These are phyloP conservation scores for Vitis hybrid DNA, from an alignment of 177 flowering plant species.

Conservation along the genomic window DNA sequence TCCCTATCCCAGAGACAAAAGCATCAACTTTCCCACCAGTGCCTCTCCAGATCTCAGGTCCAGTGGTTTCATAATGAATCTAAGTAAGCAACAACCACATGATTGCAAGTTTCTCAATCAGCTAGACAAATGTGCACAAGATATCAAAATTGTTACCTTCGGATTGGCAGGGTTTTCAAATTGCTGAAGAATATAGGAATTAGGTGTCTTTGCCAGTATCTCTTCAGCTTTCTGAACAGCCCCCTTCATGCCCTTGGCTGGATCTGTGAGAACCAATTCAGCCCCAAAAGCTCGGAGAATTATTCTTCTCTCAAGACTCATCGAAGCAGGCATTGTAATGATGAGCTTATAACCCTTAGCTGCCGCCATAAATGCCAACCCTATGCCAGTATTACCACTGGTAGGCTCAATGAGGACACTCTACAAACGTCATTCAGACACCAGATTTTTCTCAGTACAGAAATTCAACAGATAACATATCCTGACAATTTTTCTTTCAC, in stretches of 20 bases:
- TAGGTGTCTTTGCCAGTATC: slow-evolving; percentile 55
- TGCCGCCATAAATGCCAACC: slow-evolving; percentile 75
- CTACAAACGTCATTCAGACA: slow-evolving; percentile 26
- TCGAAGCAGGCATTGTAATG: slow-evolving; percentile 70
- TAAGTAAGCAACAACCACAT: slow-evolving; percentile 18
- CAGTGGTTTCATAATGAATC: slow-evolving; percentile 93
- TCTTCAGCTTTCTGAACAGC: slow-evolving; percentile 72
- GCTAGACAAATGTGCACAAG: no score
- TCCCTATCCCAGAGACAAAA: slow-evolving; percentile 81
- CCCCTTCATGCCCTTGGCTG: slow-evolving; percentile 74
- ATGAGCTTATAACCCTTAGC: slow-evolving; percentile 68
- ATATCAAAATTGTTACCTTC: slow-evolving; percentile 42
- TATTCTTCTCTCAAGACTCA: slow-evolving; percentile 74
- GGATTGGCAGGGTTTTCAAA: slow-evolving; percentile 89
- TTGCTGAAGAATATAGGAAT: slow-evolving; percentile 65
- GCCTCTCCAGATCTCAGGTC: slow-evolving; percentile 90
- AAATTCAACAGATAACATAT: background rate
- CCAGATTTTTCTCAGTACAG: slow-evolving; percentile 1
- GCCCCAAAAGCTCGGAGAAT: slow-evolving; percentile 76
- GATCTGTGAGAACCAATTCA: slow-evolving; percentile 72
- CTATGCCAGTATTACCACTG: slow-evolving; percentile 76
- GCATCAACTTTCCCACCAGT: slow-evolving; percentile 76
- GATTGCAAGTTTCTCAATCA: background rate
- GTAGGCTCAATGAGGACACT: slow-evolving; percentile 76
- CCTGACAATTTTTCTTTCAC: background rate